phyloP scores from a whole-genome alignment of 208 protist species.

The Leishmania braziliensis region DNA sequence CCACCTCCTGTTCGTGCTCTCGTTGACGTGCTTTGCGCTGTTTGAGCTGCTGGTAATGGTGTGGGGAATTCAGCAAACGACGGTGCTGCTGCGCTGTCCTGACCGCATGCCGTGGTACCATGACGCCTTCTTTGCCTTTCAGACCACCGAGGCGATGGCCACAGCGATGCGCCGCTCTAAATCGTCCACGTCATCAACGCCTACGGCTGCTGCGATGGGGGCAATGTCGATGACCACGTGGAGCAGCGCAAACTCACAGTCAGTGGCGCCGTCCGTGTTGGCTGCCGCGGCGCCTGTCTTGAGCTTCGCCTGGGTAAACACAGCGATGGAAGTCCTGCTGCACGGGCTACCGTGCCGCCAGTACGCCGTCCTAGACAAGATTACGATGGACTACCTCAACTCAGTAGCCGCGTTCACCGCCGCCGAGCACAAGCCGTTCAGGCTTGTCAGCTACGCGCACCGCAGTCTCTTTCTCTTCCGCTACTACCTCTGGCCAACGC shows the following conservation, averaged over 20 bases:
- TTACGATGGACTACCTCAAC: conserved; percentile 14
- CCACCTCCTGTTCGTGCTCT: conserved; percentile 61
- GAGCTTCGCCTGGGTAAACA: conserved; percentile 44
- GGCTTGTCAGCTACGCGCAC: conserved; percentile 13
- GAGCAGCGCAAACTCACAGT: not conserved
- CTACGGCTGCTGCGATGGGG: not conserved
- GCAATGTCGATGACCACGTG: not conserved
- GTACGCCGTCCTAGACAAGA: conserved; percentile 16
- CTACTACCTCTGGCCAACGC: conserved; percentile 55
- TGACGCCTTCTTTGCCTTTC: conserved; percentile 32
- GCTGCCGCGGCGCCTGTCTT: conserved; percentile 16
- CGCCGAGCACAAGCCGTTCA: not conserved
- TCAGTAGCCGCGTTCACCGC: conserved; percentile 2
- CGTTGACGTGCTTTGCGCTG: conserved; percentile 49
- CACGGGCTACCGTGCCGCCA: conserved; percentile 65
- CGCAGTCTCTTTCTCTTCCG: conserved; percentile 29
- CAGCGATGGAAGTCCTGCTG: conserved; percentile 37
- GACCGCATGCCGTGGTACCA: conserved; percentile 31
- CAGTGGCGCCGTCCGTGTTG: conserved; percentile 1
- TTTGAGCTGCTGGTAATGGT: conserved; percentile 52
- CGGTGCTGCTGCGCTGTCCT: conserved; percentile 22
- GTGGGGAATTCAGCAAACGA: conserved; percentile 53
- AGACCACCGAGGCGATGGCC: conserved; percentile 11
- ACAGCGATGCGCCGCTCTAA: not conserved
- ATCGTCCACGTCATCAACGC: not conserved